Conservation (phyloP, 2,329 filamentous ascomycete genomes). For the Botrytis medusae region DNA sequence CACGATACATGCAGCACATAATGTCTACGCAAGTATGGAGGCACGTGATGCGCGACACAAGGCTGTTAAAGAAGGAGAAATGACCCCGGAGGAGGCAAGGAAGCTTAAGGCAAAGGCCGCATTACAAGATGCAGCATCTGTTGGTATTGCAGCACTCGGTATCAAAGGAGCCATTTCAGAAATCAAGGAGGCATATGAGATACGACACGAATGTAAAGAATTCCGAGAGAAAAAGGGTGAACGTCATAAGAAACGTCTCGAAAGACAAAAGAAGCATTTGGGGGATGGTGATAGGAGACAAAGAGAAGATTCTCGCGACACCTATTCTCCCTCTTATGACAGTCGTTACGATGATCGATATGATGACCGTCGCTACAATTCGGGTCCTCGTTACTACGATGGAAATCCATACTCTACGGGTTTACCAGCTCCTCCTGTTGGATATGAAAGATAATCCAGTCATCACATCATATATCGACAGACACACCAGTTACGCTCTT, state of each 20-base stretch:
- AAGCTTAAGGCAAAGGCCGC: slow-evolving; percentile 63
- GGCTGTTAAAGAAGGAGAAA: slow-evolving; percentile 61
- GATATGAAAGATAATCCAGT: slow-evolving; percentile 30
- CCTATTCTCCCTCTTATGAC: slow-evolving; percentile 15
- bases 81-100: slow-evolving; percentile 60
- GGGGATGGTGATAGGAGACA: slow-evolving; percentile 27
- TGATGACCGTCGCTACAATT: slow-evolving; percentile 38
- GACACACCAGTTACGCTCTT: neutral
- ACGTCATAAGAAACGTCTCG: slow-evolving; percentile 46
- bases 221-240: slow-evolving; percentile 52
- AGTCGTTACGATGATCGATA: slow-evolving; percentile 26
- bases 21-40: slow-evolving; percentile 62
- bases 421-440: slow-evolving; percentile 40
- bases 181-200: slow-evolving; percentile 67
- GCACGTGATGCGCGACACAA: slow-evolving; percentile 60
- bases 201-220: slow-evolving; percentile 55
- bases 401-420: slow-evolving; percentile 46
- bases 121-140: slow-evolving; percentile 62
- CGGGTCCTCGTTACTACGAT: slow-evolving; percentile 46
- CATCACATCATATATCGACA: neutral
- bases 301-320: slow-evolving; percentile 19
- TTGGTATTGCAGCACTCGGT: slow-evolving; percentile 66
- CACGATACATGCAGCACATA: slow-evolving; percentile 68
- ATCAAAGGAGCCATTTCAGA: slow-evolving; percentile 64
- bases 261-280: slow-evolving; percentile 42